Evolutionary conservation across 2,329 filamentous ascomycete genomes (phyloP), one percentile per base, ranked within the genome.

Genomic region (Orbilia blumenaviensis): DNA sequence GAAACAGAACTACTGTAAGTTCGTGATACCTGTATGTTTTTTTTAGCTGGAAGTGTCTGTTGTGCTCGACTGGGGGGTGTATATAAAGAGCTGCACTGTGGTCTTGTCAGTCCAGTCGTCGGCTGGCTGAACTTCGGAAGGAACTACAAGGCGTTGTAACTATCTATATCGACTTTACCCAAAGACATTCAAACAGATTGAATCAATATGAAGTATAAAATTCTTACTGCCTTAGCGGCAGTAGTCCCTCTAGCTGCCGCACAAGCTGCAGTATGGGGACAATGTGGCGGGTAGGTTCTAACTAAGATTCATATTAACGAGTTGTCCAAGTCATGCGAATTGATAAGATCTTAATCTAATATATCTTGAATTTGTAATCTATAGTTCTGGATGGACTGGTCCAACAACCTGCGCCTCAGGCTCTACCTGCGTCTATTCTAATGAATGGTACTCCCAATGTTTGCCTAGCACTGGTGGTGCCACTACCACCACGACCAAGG

Each of bases 211-310:
- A 34, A 61, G 6, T 61, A 61, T 16, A 61, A 42, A 18, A 4
- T 21, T 16, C 18, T 61, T 10, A 23, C 23, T 52, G 62, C 62
- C 32, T 12, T 66, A 3, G 46, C 29, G 32, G 62, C 62, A 18
- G 3, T 66, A 12, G 12, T 54, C 8, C 62, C 62, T 18, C 16
- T 54, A 7, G 62, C 21, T 2, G 44, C 32, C 32, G 62, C 44
- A 9, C 62, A 66, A 16, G n/a, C 44, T 16, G 27, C 62, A 5
- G 3, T 66, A 6, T 66, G 32, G 27, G 62, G 62, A 41, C 62
- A 66, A 54, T 66, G 62, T 9, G 62, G 62, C n/a, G 62, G 62
- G 62, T 66, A 52, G 42, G 62, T 25, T 38, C n/a, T n/a, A 36
- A 16, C 6, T 27, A 10, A 25, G 36, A 27, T 34, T 34, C 7